Base-by-base conservation (phyloP, 1,139 yeast genomes). In the Candida tropicalis region DNA sequence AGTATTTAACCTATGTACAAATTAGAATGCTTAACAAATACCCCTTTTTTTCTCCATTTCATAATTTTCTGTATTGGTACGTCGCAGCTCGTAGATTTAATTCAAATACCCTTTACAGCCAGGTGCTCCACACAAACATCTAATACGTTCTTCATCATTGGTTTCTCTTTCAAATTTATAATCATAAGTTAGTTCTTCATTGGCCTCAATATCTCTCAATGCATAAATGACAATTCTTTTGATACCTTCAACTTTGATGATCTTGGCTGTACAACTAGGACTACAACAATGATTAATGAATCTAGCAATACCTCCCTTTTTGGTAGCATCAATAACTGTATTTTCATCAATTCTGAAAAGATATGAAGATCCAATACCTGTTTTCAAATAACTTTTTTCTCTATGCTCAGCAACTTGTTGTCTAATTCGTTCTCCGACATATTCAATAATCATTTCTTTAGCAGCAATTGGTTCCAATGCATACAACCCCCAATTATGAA, bases 401-500 rank as follows among this genome's bases (percentile, higher is more conserved):
- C 99, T 76, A 56, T 88, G 81, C 56, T 95, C 99, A 1, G 98
- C 96, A 29, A 91, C 93, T 46, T 90, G 97, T 58, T 91, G 97
- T 47, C 99, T 75, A 27, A 95, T 84, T 46, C 95, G 79, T 57
- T 93, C 99, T 26, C 99, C 99, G n/a, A 93, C 98, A 57, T 93
- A 93, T 63, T 95, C 99, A 48, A 95, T 93, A 56, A 93, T 91
- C 97, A 93, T 93, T 64, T 93, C 99, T 53, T 85, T 87, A 1
- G 95, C 95, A 11, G 90, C 87, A 57, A 93, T 93, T 1, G 96
- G 96, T 58, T 93, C 98, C 58, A 88, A 71, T 0, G 99, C 99
- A 65, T 90, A 93, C 39, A 93, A 68, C 0, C 99, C 99, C 99
- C 99, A 93, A 58, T 93, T 90, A 62, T 95, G 99, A 56, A 93